Evolutionary conservation across 2,329 filamentous ascomycete genomes (phyloP).

Genomic region (Zymoseptoria brevis): DNA sequence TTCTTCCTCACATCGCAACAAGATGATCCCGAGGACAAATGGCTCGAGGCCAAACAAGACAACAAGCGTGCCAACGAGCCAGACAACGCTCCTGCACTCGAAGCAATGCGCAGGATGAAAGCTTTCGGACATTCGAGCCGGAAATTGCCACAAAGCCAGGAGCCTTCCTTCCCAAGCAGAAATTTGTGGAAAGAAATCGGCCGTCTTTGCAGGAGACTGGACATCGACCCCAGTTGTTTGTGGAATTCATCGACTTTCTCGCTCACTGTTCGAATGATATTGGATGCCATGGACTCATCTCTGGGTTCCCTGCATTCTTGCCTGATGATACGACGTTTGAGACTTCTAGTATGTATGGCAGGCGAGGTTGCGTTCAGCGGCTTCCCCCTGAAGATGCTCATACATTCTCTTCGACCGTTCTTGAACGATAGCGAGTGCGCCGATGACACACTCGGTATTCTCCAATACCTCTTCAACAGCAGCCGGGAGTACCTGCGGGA

Average conservation of each 20-base stretch:
- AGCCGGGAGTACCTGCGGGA: slow-evolving; percentile 56
- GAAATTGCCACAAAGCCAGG: slow-evolving; percentile 66
- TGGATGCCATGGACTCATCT: slow-evolving; percentile 74
- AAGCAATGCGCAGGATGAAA: slow-evolving; percentile 62
- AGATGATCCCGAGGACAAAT: slow-evolving; percentile 64
- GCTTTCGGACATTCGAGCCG: slow-evolving; percentile 57
- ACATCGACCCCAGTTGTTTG: slow-evolving; percentile 48
- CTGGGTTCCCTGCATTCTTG: slow-evolving; percentile 82
- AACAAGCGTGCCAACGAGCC: slow-evolving; percentile 42
- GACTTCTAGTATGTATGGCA: slow-evolving; percentile 71
- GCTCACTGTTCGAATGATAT: slow-evolving; percentile 55
- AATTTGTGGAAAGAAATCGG: slow-evolving; percentile 68
- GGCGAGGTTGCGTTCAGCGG: slow-evolving; percentile 63
- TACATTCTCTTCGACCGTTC: slow-evolving; percentile 71
- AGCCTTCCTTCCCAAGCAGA: slow-evolving; percentile 76
- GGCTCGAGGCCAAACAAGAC: slow-evolving; percentile 21
- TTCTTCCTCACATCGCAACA: slow-evolving; percentile 67
- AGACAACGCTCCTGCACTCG: slow-evolving; percentile 40
- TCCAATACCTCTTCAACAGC: slow-evolving; percentile 69
- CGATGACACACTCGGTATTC: slow-evolving; percentile 79
- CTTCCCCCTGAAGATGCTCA: slow-evolving; percentile 83
- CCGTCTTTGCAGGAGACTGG: slow-evolving; percentile 66
- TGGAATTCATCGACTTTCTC: slow-evolving; percentile 26
- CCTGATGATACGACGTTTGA: slow-evolving; percentile 75
- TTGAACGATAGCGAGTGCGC: slow-evolving; percentile 79